Evolutionary conservation across 805 yeast species (phyloP).

Genomic region (Tetrapisispora pingtungensis): DNA sequence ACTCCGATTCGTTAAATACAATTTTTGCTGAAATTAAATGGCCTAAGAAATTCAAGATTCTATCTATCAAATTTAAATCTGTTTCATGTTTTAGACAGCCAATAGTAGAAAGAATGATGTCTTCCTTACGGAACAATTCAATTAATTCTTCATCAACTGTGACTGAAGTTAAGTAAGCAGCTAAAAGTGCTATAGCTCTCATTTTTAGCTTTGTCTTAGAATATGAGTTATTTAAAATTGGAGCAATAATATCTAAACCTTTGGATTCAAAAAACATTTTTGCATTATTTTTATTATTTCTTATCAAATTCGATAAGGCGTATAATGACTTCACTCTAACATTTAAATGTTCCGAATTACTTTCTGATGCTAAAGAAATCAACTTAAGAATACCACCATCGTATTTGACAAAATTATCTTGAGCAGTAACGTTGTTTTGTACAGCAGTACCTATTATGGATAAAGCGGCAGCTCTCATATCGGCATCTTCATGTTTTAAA

Average conservation of each 20-base stretch:
- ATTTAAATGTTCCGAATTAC: constrained; percentile 16
- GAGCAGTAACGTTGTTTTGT: constrained; percentile 78
- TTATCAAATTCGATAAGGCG: constrained; percentile 63
- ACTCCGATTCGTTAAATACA: constrained; percentile 38
- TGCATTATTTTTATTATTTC: constrained; percentile 56
- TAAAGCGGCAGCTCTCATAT: constrained; percentile 49
- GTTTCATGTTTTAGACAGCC: constrained; percentile 19
- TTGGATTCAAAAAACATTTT: constrained; percentile 41
- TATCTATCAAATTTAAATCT: constrained; percentile 45
- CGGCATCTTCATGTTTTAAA: constrained; percentile 35
- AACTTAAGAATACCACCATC: constrained; percentile 39
- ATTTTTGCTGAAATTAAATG: constrained; percentile 38
- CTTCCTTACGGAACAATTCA: constrained; percentile 30
- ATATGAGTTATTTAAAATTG: constrained; percentile 15
- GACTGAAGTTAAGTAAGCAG: constrained; percentile 51
- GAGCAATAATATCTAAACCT: constrained; percentile 54
- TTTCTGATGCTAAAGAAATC: constrained; percentile 32
- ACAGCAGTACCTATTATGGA: constrained; percentile 83
- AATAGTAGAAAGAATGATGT: constrained; percentile 22
- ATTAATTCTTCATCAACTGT: constrained; percentile 32
- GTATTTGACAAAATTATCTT: constrained; percentile 50
- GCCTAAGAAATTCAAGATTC: constrained; percentile 41
- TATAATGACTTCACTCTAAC: constrained; percentile 59
- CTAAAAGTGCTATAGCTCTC: constrained; percentile 46
- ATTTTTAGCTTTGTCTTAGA: constrained; percentile 36